Evolutionary conservation across 2,329 filamentous ascomycete genomes (phyloP).

Genomic region (Nemania abortiva): DNA sequence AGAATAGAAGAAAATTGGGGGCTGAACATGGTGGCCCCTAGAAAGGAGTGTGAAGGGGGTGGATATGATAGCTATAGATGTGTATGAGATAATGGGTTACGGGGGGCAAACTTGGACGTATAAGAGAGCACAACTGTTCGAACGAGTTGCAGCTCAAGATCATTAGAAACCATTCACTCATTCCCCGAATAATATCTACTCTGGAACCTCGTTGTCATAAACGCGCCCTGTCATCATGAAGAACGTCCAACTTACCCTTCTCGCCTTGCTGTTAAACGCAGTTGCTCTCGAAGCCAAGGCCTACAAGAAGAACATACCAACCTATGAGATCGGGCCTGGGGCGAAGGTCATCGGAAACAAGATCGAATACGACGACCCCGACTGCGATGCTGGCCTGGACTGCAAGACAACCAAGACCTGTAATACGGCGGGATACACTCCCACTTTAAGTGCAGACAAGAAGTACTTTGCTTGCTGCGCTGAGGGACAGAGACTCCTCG

Average conservation of each 20-base stretch:
- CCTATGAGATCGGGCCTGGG: constrained; percentile 29
- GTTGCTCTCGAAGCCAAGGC: constrained; percentile 19
- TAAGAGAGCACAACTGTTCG: too few species aligned
- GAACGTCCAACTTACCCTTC: constrained; percentile 23
- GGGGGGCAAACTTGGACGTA: too few species aligned
- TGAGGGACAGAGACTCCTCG: constrained; percentile 29
- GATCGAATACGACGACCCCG: constrained; percentile 29
- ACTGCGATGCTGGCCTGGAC: constrained; percentile 24
- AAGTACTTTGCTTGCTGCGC: constrained; percentile 36
- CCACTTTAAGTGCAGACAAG: constrained; percentile 29
- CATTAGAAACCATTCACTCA: too few species aligned
- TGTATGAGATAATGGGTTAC: too few species aligned
- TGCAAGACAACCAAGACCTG: constrained; percentile 24
- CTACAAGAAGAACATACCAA: constrained; percentile 30
- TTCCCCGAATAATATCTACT: too few species aligned
- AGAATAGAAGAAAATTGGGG: too few species aligned
- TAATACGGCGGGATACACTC: constrained; percentile 23
- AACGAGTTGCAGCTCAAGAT: too few species aligned
- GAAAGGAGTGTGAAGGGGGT: too few species aligned
- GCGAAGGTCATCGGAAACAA: constrained; percentile 24
- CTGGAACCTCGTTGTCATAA: not conserved
- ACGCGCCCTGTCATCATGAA: constrained; percentile 25
- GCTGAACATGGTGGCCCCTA: too few species aligned
- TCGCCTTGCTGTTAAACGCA: constrained; percentile 21
- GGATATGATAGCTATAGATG: too few species aligned